These are phyloP conservation scores for Mallotus repandus DNA, from an alignment of 441 rosid species.

Conservation along the genomic window DNA sequence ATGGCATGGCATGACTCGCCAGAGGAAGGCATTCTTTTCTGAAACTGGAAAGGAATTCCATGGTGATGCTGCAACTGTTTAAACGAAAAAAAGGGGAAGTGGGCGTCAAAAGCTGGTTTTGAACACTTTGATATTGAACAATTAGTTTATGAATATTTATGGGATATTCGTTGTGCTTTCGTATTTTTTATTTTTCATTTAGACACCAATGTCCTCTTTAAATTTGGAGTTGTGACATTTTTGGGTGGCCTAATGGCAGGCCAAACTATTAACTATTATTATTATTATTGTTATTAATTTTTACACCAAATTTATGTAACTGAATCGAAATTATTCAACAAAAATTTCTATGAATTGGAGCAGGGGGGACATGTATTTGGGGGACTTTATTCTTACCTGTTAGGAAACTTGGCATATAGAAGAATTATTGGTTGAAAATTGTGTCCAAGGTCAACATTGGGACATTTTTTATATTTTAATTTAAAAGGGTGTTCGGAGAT, in stretches of 20 bases:
- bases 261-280: not conserved
- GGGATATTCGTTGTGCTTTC: conserved; percentile 11
- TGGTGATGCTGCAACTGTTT: conserved; percentile 6
- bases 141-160: conserved; percentile 10
- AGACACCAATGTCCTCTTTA: not conserved
- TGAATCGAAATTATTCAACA: not conserved
- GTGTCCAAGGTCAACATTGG: no score
- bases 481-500: no score
- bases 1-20: conserved; percentile 1
- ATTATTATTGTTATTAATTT: not conserved
- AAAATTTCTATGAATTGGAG: not conserved
- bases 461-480: no score
- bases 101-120: conserved; percentile 16
- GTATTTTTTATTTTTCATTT: not conserved
- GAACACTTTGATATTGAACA: conserved; percentile 11
- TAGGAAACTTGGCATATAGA: no score
- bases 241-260: conserved; percentile 11
- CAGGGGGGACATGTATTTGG: conserved; percentile 26
- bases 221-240: conserved; percentile 13
- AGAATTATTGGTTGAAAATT: no score
- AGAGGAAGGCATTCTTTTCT: not conserved
- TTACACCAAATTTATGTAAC: not conserved
- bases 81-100: not conserved
- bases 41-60: not conserved
- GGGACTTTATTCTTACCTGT: no score